Evolutionary conservation across 1,284 basidiomycete species (phyloP).

Genomic region (Melampsora larici-populina): DNA sequence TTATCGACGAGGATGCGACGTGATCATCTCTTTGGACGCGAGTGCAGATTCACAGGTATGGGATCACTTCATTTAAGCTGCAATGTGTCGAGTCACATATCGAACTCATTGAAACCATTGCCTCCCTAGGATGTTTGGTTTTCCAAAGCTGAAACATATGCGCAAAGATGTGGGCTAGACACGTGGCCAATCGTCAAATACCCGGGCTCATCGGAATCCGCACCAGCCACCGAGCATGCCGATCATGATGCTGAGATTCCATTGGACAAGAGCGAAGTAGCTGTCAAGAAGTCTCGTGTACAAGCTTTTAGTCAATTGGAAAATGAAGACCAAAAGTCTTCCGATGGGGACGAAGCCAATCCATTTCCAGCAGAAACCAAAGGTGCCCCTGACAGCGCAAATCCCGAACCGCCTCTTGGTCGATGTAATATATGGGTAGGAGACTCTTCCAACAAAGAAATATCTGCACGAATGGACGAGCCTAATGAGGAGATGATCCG

Average conservation of each 20-base stretch:
- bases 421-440: constrained; percentile 58
- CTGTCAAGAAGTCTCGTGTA: constrained; percentile 21
- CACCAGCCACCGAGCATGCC: constrained; percentile 50
- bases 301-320: constrained; percentile 36
- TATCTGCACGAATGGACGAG: constrained; percentile 54
- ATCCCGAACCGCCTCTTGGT: constrained; percentile 45
- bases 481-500: constrained; percentile 55
- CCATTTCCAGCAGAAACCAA: constrained; percentile 46
- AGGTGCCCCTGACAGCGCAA: constrained; percentile 1
- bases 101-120: background rate
- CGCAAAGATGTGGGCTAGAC: constrained; percentile 52
- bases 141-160: constrained; percentile 55
- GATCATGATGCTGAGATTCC: constrained; percentile 43
- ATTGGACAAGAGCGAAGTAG: background rate
- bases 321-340: constrained; percentile 45
- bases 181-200: constrained; percentile 55
- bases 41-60: constrained; percentile 56
- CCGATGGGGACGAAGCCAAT: constrained; percentile 50
- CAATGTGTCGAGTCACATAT: background rate
- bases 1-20: constrained; percentile 55
- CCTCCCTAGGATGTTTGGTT: constrained; percentile 56
- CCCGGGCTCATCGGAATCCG: constrained; percentile 45
- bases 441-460: constrained; percentile 49
- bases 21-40: constrained; percentile 57
- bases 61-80: background rate